Base-by-base conservation (phyloP, 345 rosid genomes). In the Murraya paniculata region DNA sequence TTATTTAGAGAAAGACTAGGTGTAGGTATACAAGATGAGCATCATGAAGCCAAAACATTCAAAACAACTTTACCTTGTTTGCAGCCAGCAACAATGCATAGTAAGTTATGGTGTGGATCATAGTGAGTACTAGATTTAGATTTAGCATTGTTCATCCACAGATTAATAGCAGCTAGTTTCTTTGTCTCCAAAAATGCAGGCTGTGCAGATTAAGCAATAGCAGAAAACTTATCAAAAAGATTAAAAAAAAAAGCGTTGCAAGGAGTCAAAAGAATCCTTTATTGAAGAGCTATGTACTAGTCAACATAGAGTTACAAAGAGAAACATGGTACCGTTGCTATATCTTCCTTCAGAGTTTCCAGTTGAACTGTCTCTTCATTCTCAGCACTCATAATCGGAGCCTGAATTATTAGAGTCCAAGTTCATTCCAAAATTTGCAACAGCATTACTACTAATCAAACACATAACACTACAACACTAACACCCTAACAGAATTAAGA, bases 71-170 rank as follows among this genome's bases (percentile, higher is more conserved):
- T 68, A 93, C 99, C 97, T 89, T 92, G 87, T 87, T 96, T 93
- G 81, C 85, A 56, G 68, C 98, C 99, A 75, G 88, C 81, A 78
- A 96, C 91, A 55, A 92, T 72, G 76, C 97, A 91, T 57, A 93
- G 86, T 35, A 92, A 87, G 81, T 96, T 93, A 81, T 96, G 97
- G 81, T 96, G 97, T 70, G 97, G 98, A 82, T 92, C 98, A 75
- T 94, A 91, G 89, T 92, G 95, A 65, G 93, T 86, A 84, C 92
- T 92, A 78, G 98, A 94, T 68, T 94, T 86, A 71, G 95, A 90
- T 77, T 90, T 74, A 60, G 94, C 87, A 82, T 68, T 88, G 80
- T 92, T 96, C 97, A 96, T 94, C 98, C 97, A 96, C 68, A 96
- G 78, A 84, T 96, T 94, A 81, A 92, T 79, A 60, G 97, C 90